These are phyloP conservation scores for Dipodascus albidus DNA, from an alignment of 805 yeast genomes.

Conservation along the genomic window DNA sequence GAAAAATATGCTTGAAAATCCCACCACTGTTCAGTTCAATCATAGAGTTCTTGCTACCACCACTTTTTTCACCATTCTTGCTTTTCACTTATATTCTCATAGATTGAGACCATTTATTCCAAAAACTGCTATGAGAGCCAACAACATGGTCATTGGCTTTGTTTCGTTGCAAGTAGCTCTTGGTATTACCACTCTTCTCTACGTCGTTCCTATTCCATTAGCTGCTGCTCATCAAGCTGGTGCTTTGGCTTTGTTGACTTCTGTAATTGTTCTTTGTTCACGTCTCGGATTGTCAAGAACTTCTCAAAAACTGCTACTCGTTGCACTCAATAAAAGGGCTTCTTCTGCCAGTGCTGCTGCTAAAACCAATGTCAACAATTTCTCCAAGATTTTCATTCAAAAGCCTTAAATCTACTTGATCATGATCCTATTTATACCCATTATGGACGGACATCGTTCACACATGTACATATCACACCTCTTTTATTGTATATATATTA, in stretches of 20 bases:
- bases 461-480: too few relatives aligned
- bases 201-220: conserved; percentile 81
- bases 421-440: neutral
- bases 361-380: neutral
- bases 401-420: neutral
- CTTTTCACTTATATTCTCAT: conserved; percentile 56
- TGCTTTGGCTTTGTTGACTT: conserved; percentile 77
- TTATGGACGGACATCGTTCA: too few relatives aligned
- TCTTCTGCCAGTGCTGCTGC: neutral
- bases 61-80: conserved; percentile 62
- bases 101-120: conserved; percentile 48
- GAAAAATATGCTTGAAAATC: conserved; percentile 92
- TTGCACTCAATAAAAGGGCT: conserved; percentile 1
- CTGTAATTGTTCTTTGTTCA: conserved; percentile 52
- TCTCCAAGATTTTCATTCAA: neutral
- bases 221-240: conserved; percentile 98
- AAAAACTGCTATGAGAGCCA: conserved; percentile 39
- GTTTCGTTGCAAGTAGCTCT: conserved; percentile 73
- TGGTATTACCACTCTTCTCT: conserved; percentile 78
- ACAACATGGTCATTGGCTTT: conserved; percentile 68
- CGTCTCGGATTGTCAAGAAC: conserved; percentile 48
- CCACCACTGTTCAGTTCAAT: conserved; percentile 85
- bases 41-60: conserved; percentile 80
- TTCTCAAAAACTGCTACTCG: neutral
- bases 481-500: neutral